Evolutionary conservation across 1,284 basidiomycete genomes (phyloP).

Genomic region (Phenoliferia sp.): DNA sequence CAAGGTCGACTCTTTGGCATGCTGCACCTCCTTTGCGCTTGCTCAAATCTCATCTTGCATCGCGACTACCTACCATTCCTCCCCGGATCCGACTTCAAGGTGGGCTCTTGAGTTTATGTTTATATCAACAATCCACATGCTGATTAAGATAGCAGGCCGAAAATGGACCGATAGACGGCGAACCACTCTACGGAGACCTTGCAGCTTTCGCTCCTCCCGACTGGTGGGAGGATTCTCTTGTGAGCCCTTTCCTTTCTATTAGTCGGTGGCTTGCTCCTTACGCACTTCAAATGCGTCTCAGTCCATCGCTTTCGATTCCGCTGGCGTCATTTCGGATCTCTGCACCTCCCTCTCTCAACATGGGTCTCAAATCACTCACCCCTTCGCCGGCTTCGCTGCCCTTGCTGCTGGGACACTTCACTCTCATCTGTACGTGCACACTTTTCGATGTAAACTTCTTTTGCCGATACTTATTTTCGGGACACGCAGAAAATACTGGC

Average conservation of each 20-base stretch:
- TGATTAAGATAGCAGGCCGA: constrained; percentile 6
- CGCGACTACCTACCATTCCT: constrained; percentile 36
- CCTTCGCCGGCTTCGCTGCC: constrained; percentile 30
- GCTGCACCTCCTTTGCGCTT: constrained; percentile 28
- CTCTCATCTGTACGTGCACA: constrained; percentile 21
- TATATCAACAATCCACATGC: neutral
- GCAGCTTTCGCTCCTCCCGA: constrained; percentile 3
- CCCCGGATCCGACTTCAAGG: constrained; percentile 29
- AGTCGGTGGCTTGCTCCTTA: neutral
- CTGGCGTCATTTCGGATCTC: constrained; percentile 23
- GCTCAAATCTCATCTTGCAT: constrained; percentile 28
- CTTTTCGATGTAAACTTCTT: neutral
- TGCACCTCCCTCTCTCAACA: constrained; percentile 23
- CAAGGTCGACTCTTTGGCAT: constrained; percentile 28
- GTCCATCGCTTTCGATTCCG: constrained; percentile 17
- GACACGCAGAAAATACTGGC: constrained; percentile 28
- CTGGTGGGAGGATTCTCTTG: constrained; percentile 31
- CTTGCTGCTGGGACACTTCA: constrained; percentile 30
- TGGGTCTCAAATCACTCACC: constrained; percentile 27
- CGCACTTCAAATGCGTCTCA: neutral
- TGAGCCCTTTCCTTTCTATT: neutral
- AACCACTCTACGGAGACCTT: constrained; percentile 25
- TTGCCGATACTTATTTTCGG: neutral
- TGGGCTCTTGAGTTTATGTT: neutral
- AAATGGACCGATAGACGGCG: constrained; percentile 32